A percentile compares a stretch with the other conserved stretches of the same genome.
These are phyloP conservation scores for Fraxinus albicans DNA, from an alignment of 305 asterid genomes.

Conservation along the genomic window DNA sequence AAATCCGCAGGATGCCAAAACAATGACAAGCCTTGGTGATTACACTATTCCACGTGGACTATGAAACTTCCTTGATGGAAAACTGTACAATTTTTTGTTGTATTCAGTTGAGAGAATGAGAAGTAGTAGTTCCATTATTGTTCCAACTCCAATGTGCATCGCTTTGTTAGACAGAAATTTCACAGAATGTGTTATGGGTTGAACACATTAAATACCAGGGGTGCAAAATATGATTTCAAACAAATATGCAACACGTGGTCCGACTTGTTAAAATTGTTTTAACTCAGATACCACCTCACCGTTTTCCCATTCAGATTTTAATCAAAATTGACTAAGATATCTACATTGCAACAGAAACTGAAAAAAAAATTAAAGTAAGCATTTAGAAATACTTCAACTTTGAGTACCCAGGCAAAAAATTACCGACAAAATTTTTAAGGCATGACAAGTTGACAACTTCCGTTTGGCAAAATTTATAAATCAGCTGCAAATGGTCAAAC, in stretches of 20 bases:
- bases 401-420: background rate
- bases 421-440: background rate
- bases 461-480: background rate
- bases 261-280: background rate
- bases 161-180: background rate
- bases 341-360: background rate
- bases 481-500: background rate
- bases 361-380: background rate
- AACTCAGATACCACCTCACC: background rate
- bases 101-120: background rate
- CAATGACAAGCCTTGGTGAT: background rate
- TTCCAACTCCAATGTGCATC: background rate
- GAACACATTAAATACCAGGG: background rate
- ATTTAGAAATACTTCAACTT: background rate
- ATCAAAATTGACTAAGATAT: background rate
- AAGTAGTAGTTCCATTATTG: background rate
- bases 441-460: background rate
- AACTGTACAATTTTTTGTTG: background rate
- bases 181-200: background rate
- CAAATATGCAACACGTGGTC: background rate
- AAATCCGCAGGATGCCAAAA: background rate
- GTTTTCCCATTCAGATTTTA: background rate
- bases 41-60: background rate
- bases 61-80: background rate
- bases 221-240: background rate